Base-by-base conservation (phyloP, 441 rosid species). In the Flueggea neowawraea region DNA sequence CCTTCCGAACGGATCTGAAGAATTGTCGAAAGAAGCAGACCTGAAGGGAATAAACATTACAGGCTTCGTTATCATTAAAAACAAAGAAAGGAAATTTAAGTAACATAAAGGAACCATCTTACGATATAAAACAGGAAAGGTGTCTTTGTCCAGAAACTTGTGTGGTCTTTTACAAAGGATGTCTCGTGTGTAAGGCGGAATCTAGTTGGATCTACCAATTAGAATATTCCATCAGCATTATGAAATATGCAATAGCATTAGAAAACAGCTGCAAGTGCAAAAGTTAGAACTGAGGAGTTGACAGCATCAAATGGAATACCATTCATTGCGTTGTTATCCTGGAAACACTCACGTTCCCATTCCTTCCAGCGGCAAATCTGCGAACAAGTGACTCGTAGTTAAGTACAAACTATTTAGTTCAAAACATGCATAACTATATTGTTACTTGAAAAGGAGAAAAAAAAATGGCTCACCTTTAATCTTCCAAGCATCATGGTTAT, bases 171-270 rank as follows among this genome's bases (percentile, higher is more conserved):
- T 3, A 95, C 91, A 69, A 95, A 95, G 22, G 99, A 92, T 52
- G 90, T 83, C 81, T 95, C 96, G 11, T 90, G 94, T 58, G 99
- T 87, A 50, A 95, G 96, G 79, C 98, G 81, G 76, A 91, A 85
- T 64, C 96, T 87, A 54, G 79, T 50, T 57, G 90, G 85, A 72
- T 90, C 99, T 92, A 80, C 68, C 43, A 59, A 61, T 60, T 50
- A 50, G 51, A 39, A 76, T 48, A 62, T 51, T 48, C 56, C 52
- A 28, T 16, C 2, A 55, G 31, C 39, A 5, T 7, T 2, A 47
- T 28, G 11, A 57, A 13, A 9, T n/a, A 33, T 7, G 16, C 4
- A 57, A 33, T 13, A 16, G 16, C 43, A 22, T 22, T 22, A 22
- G 28, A 22, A 0, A 22, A 22, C 28, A 22, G 28, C 28, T 22